Percentiles rank a stretch among this genome's conserved stretches.
These are phyloP conservation scores for Aspergillus panamensis DNA, from an alignment of 495 filamentous ascomycete species.

Conservation along the genomic window DNA sequence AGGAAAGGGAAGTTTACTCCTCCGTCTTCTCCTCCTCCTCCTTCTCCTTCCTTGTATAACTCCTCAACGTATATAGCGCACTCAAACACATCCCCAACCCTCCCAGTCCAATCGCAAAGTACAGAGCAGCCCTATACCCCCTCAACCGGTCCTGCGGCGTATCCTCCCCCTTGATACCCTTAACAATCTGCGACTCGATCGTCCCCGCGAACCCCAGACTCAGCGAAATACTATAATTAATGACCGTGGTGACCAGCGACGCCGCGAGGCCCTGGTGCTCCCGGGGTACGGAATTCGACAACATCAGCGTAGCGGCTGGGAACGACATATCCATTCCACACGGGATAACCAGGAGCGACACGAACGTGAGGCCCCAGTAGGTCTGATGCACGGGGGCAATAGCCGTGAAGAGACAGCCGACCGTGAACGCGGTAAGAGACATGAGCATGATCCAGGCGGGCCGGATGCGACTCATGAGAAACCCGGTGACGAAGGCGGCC, in stretches of 20 bases:
- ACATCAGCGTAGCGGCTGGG: constrained; percentile 34
- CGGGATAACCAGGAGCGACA: constrained; percentile 44
- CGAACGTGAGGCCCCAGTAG: constrained; percentile 47
- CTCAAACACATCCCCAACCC: constrained; percentile 23
- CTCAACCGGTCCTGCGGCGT: constrained; percentile 23
- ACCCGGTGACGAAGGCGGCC: constrained; percentile 43
- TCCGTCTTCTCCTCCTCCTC: neutral
- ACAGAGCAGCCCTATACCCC: constrained; percentile 39
- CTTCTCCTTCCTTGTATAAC: constrained; percentile 1
- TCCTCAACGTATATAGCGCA: constrained; percentile 13
- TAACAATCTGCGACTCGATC: constrained; percentile 42
- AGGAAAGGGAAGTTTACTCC: neutral
- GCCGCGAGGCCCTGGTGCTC: constrained; percentile 51
- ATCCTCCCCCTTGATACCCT: constrained; percentile 45
- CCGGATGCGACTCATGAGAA: constrained; percentile 36
- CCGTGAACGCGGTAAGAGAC: constrained; percentile 40
- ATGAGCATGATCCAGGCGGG: constrained; percentile 50
- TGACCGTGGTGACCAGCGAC: constrained; percentile 59
- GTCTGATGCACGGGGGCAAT: constrained; percentile 37
- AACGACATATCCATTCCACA: constrained; percentile 53
- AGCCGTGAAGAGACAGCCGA: constrained; percentile 36
- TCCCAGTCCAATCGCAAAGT: constrained; percentile 37
- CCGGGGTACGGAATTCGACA: constrained; percentile 32
- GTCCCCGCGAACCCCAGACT: constrained; percentile 65
- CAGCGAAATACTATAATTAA: constrained; percentile 66